These are phyloP conservation scores for Colletotrichum eleusines DNA, from an alignment of 2,329 filamentous ascomycete genomes.

Conservation along the genomic window DNA sequence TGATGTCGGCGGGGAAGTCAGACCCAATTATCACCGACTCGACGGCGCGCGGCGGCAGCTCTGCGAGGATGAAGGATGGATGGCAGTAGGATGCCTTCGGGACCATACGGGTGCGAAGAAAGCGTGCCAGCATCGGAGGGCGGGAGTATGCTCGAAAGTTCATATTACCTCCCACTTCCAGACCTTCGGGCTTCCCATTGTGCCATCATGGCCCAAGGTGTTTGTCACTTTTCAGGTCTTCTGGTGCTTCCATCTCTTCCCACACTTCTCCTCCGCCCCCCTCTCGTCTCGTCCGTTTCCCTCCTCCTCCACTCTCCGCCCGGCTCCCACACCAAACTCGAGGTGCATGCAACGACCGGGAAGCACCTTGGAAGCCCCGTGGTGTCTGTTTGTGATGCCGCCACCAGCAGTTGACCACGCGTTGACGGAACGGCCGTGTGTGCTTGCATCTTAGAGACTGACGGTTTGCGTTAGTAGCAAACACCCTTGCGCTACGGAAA, in stretches of 20 bases:
- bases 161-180: too few species aligned
- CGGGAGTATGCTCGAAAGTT: neutral
- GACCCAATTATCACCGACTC: slow-evolving; percentile 12
- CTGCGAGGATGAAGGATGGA: neutral
- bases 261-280: neutral
- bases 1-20: slow-evolving; percentile 6
- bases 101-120: neutral
- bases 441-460: slow-evolving; percentile 1
- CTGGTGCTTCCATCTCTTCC: neutral
- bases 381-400: slow-evolving; percentile 3
- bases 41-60: neutral
- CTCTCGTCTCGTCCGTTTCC: too few species aligned
- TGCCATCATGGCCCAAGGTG: neutral
- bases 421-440: slow-evolving; percentile 6
- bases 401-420: slow-evolving; percentile 15
- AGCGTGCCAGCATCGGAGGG: neutral
- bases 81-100: neutral
- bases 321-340: slow-evolving; percentile 27
- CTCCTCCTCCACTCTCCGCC: slow-evolving; percentile 24
- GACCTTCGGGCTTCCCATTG: too few species aligned
- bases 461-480: slow-evolving; percentile 1
- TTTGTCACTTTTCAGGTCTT: neutral
- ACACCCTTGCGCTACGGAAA: slow-evolving; percentile 12
- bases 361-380: slow-evolving; percentile 16
- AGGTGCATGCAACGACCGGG: slow-evolving; percentile 17